Conservation (phyloP, 2,329 filamentous ascomycete genomes). For the Aspergillus japonicus region DNA sequence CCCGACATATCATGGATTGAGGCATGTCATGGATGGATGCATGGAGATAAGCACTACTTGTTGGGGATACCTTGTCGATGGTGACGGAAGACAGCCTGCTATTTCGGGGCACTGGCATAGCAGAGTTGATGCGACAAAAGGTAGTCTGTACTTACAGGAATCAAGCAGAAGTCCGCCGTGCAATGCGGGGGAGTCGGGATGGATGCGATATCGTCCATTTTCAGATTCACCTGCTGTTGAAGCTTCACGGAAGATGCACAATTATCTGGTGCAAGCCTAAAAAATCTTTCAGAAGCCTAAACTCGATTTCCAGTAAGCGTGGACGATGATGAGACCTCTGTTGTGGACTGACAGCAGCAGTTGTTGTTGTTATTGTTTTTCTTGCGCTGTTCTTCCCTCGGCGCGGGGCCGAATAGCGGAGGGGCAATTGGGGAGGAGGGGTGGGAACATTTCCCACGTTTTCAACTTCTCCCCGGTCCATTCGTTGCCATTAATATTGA, state of each 20-base stretch:
- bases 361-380: background rate
- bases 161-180: constrained; percentile 87
- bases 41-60: background rate
- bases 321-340: background rate
- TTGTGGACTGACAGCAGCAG: too few species aligned
- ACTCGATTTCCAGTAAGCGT: background rate
- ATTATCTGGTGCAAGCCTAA: too few species aligned
- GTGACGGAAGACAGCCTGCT: background rate
- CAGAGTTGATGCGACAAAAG: background rate
- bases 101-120: background rate
- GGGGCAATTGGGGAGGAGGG: background rate
- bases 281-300: background rate
- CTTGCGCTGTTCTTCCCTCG: background rate
- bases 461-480: background rate
- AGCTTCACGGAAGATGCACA: too few species aligned
- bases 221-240: background rate
- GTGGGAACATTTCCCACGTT: background rate
- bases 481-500: too few species aligned
- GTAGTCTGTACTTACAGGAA: constrained; percentile 60
- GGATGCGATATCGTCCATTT: constrained; percentile 26
- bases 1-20: background rate
- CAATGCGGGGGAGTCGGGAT: constrained; percentile 67
- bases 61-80: too few species aligned
- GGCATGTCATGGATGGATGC: background rate
- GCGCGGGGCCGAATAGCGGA: background rate